phyloP scores from a whole-genome alignment of 352 stramenopile species.

The Phytophthora multivora region DNA sequence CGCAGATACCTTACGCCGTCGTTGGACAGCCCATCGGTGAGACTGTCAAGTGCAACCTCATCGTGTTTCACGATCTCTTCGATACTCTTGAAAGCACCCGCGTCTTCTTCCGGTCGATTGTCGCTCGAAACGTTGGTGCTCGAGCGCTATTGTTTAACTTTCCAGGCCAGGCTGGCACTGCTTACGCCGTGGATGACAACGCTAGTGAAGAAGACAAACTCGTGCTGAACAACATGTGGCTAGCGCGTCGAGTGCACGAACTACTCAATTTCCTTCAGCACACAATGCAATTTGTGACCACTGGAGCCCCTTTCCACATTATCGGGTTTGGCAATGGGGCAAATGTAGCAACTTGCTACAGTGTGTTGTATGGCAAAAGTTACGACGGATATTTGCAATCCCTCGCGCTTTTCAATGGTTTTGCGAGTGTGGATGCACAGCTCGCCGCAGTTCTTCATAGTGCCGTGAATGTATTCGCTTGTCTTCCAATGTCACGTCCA shows the following conservation, averaged over 20 bases:
- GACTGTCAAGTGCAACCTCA: conserved; percentile 81
- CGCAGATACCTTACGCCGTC: conserved; percentile 83
- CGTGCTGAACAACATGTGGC: conserved; percentile 89
- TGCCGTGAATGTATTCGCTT: conserved; percentile 84
- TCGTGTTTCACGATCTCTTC: conserved; percentile 94
- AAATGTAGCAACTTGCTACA: conserved; percentile 81
- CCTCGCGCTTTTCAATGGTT: conserved; percentile 86
- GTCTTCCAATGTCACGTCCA: conserved; percentile 73
- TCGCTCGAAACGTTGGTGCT: conserved; percentile 78
- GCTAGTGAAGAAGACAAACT: conserved; percentile 31
- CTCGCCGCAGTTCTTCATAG: conserved; percentile 81
- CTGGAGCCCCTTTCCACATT: conserved; percentile 80
- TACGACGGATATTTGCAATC: conserved; percentile 68
- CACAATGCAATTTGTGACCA: conserved; percentile 69
- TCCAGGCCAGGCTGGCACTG: conserved; percentile 85
- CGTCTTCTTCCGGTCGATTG: conserved; percentile 87
- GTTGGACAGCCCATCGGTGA: conserved; percentile 67
- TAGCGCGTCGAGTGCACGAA: conserved; percentile 82
- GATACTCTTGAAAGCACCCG: conserved; percentile 91
- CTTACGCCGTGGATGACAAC: conserved; percentile 50
- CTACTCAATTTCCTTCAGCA: conserved; percentile 82
- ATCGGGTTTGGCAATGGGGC: conserved; percentile 91
- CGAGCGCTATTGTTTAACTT: conserved; percentile 92
- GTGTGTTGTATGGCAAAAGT: conserved; percentile 47
- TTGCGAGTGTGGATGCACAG: conserved; percentile 77